Percentiles rank a stretch among this genome's conserved stretches.
phyloP scores from a whole-genome alignment of 2,329 filamentous ascomycete species.

The Stachybotrys chlorohalonatus region DNA sequence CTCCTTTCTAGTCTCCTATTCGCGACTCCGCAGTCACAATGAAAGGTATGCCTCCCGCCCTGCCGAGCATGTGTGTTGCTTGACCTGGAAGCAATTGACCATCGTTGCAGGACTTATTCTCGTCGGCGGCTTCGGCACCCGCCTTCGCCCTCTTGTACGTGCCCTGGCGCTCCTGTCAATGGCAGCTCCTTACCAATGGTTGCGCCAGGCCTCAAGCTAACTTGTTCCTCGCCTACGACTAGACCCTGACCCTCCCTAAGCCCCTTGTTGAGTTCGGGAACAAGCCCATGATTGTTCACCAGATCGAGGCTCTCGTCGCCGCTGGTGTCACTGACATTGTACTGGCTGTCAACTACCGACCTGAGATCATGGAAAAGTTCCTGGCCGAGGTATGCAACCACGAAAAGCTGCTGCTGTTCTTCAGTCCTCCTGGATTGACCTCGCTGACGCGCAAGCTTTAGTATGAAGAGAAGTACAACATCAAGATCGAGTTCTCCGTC shows the following conservation, averaged over 20 bases:
- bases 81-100: not conserved
- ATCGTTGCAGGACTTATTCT: slow-evolving; percentile 81
- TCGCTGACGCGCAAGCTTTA: slow-evolving; percentile 18
- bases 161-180: slow-evolving; percentile 2
- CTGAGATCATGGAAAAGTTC: slow-evolving; percentile 93
- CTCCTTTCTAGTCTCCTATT: slow-evolving; percentile 9
- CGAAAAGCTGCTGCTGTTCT: not conserved
- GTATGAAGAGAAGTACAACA: slow-evolving; percentile 88
- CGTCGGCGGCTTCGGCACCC: slow-evolving; percentile 97
- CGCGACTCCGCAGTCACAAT: slow-evolving; percentile 18
- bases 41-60: slow-evolving; percentile 21
- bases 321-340: slow-evolving; percentile 97
- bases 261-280: slow-evolving; percentile 97
- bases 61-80: not conserved
- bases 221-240: slow-evolving; percentile 10
- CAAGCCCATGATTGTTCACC: slow-evolving; percentile 98
- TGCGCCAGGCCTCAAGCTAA: not conserved
- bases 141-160: slow-evolving; percentile 86
- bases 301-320: slow-evolving; percentile 87
- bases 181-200: not conserved
- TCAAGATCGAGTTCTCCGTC: slow-evolving; percentile 95
- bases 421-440: not conserved
- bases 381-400: slow-evolving; percentile 64
- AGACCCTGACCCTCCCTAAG: slow-evolving; percentile 96
- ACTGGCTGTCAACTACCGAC: slow-evolving; percentile 95